Percentiles rank a stretch among this genome's conserved stretches.
Evolutionary conservation across 1,284 basidiomycete genomes (phyloP).

Genomic region (Cutaneotrichosporon cutaneum): DNA sequence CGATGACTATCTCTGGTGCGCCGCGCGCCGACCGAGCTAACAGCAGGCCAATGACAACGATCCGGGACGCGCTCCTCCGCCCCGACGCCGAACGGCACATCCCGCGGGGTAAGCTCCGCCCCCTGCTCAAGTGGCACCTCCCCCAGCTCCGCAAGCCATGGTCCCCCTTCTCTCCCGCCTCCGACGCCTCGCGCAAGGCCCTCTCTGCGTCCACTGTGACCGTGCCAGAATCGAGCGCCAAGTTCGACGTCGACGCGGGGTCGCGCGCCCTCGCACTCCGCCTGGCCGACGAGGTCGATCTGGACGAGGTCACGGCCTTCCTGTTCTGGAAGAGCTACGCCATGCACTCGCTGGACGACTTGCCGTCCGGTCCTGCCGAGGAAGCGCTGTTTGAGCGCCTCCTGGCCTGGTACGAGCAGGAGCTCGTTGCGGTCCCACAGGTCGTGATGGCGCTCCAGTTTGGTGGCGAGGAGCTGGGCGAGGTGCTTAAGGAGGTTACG

Average conservation of each 20-base stretch:
- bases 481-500: constrained; percentile 29
- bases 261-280: constrained; percentile 27
- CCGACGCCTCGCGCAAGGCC: constrained; percentile 18
- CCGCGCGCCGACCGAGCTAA: not conserved
- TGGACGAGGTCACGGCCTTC: constrained; percentile 35
- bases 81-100: constrained; percentile 26
- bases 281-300: constrained; percentile 26
- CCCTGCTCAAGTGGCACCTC: constrained; percentile 34
- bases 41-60: constrained; percentile 39
- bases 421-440: constrained; percentile 38
- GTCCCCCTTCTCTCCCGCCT: constrained; percentile 30
- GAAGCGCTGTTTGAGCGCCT: constrained; percentile 34
- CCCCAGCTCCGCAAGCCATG: constrained; percentile 33
- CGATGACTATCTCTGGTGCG: constrained; percentile 15
- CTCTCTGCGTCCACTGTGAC: constrained; percentile 25
- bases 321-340: constrained; percentile 37
- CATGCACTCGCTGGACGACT: constrained; percentile 34
- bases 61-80: constrained; percentile 40
- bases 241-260: constrained; percentile 30
- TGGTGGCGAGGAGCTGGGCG: constrained; percentile 27
- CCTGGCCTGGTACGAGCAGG: constrained; percentile 39
- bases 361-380: constrained; percentile 18
- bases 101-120: constrained; percentile 30
- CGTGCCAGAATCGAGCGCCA: constrained; percentile 20
- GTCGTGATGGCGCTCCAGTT: constrained; percentile 33